These are phyloP conservation scores for Cyathus striatus DNA, from an alignment of 768 basidiomycete species.

Conservation along the genomic window DNA sequence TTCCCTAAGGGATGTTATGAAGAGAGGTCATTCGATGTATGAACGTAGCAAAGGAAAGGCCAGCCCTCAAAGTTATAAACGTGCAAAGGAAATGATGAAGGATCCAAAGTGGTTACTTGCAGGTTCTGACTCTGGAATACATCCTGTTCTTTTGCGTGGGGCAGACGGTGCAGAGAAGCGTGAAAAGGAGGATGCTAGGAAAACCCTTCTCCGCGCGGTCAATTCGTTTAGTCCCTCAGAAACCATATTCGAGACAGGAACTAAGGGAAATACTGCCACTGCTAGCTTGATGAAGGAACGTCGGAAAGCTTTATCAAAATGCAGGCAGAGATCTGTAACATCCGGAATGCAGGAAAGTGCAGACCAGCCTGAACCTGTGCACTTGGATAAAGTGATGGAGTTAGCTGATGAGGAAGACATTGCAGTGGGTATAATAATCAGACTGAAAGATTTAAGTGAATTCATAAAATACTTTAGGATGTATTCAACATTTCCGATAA, in stretches of 20 bases:
- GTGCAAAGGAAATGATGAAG: conserved; percentile 85
- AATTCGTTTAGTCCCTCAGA: conserved; percentile 81
- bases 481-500: conserved; percentile 57
- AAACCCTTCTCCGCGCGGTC: conserved; percentile 67
- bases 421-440: conserved; percentile 40
- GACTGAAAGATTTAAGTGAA: background rate
- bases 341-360: conserved; percentile 25
- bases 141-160: conserved; percentile 62
- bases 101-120: conserved; percentile 67
- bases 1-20: conserved; percentile 75
- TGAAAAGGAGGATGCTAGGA: conserved; percentile 50
- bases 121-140: conserved; percentile 56
- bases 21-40: conserved; percentile 88
- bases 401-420: conserved; percentile 82
- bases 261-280: conserved; percentile 58
- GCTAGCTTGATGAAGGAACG: conserved; percentile 85
- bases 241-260: conserved; percentile 87
- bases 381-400: conserved; percentile 33
- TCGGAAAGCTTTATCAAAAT: conserved; percentile 69
- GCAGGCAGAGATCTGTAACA: conserved; percentile 41
- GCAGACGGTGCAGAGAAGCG: conserved; percentile 27
- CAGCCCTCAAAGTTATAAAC: conserved; percentile 75
- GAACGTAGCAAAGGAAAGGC: conserved; percentile 92
- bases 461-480: conserved; percentile 32
- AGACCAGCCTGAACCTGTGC: conserved; percentile 29